A percentile compares a stretch with the other conserved stretches of the same genome.
Evolutionary conservation across 169 alveolate species (phyloP).

Genomic region (Besnoitia besnoiti): DNA sequence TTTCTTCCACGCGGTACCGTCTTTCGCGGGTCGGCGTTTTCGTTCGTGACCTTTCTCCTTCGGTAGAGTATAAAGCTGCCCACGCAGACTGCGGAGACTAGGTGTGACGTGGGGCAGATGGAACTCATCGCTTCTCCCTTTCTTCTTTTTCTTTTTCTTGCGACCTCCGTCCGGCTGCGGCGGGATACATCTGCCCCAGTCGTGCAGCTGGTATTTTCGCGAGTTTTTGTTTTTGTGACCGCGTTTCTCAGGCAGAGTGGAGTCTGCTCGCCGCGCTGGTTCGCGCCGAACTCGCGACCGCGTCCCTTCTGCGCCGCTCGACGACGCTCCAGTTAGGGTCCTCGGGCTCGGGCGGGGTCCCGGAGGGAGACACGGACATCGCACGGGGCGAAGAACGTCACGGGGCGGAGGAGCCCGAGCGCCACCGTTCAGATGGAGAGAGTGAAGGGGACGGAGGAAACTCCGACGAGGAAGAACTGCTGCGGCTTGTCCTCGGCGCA

Average conservation of each 20-base stretch:
- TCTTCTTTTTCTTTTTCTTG: background rate
- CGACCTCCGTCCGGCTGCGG: too few species aligned
- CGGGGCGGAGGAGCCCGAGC: background rate
- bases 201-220: too few species aligned
- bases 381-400: too few species aligned
- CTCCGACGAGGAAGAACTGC: background rate
- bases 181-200: too few species aligned
- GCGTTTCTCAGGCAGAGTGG: background rate
- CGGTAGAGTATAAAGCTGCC: too few species aligned
- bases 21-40: too few species aligned
- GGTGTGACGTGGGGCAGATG: too few species aligned
- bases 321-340: too few species aligned
- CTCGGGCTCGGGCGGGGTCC: too few species aligned
- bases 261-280: background rate
- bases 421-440: background rate
- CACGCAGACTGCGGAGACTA: too few species aligned
- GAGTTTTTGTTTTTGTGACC: too few species aligned
- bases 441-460: background rate
- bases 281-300: constrained; percentile 30
- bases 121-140: background rate
- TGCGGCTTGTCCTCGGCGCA: background rate
- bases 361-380: background rate
- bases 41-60: too few species aligned
- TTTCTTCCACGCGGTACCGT: background rate
- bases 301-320: background rate